Evolutionary conservation across 164 flowering plant genomes (phyloP).

Genomic region (Chimonanthus salicifolius): DNA sequence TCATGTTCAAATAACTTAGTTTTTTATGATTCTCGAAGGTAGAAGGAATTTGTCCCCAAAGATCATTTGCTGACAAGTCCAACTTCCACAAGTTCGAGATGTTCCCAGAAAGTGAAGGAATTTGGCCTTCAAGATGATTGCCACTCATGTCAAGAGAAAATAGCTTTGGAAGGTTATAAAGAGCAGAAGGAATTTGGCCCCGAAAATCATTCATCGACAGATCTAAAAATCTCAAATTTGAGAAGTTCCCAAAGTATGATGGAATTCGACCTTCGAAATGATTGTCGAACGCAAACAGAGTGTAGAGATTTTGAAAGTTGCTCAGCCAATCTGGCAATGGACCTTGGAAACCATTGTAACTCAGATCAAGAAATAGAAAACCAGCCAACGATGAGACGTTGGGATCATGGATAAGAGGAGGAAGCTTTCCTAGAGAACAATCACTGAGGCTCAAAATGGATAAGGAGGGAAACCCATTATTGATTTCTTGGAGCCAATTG

Average conservation of each 20-base stretch:
- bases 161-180: background rate
- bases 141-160: no score
- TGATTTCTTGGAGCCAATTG: conserved; percentile 1
- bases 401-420: background rate
- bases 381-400: background rate
- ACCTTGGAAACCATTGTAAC: background rate
- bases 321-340: background rate
- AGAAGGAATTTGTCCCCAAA: background rate
- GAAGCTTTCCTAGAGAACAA: background rate
- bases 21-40: background rate
- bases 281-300: background rate
- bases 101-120: background rate
- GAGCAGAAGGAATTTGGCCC: background rate
- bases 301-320: background rate
- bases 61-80: background rate
- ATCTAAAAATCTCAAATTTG: background rate
- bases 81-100: background rate
- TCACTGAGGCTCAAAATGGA: background rate
- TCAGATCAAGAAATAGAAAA: background rate
- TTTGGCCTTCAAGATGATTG: background rate
- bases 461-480: background rate
- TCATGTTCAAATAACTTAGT: background rate
- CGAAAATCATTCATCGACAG: background rate
- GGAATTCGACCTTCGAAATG: background rate
- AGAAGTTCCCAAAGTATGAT: background rate